Conservation (phyloP, 2,329 filamentous ascomycete species). For the Colletotrichum cereale region DNA sequence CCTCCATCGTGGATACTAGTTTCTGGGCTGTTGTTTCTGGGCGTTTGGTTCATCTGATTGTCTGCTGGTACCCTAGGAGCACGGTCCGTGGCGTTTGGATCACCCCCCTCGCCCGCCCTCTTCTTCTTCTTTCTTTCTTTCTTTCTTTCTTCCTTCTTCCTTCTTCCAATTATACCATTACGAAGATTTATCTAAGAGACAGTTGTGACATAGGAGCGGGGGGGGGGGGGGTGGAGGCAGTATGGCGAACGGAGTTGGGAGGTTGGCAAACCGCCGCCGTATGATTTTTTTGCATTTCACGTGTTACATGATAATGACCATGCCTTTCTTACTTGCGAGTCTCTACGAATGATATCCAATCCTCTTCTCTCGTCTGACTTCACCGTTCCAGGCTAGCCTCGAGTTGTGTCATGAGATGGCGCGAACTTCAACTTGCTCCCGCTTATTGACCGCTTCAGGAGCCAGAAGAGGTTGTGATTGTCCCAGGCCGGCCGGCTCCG, state of each 20-base stretch:
- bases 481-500: neutral
- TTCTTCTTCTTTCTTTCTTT: neutral
- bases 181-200: neutral
- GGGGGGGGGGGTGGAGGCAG: neutral
- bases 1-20: slow-evolving; percentile 17
- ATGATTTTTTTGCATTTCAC: neutral
- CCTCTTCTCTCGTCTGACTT: neutral
- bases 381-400: neutral
- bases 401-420: neutral
- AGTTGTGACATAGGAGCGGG: neutral
- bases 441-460: neutral
- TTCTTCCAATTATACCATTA: neutral
- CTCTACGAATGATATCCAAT: slow-evolving; percentile 13
- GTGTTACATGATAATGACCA: neutral
- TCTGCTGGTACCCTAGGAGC: neutral
- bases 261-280: neutral
- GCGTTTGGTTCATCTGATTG: slow-evolving; percentile 24
- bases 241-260: neutral
- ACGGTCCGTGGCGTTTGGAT: neutral
- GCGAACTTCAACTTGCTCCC: neutral
- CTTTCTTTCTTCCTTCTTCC: neutral
- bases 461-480: neutral
- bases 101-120: too few species aligned
- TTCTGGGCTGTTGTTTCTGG: slow-evolving; percentile 2
- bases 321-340: neutral